phyloP scores from a whole-genome alignment of 345 rosid species.

The Excoecaria agallocha region DNA sequence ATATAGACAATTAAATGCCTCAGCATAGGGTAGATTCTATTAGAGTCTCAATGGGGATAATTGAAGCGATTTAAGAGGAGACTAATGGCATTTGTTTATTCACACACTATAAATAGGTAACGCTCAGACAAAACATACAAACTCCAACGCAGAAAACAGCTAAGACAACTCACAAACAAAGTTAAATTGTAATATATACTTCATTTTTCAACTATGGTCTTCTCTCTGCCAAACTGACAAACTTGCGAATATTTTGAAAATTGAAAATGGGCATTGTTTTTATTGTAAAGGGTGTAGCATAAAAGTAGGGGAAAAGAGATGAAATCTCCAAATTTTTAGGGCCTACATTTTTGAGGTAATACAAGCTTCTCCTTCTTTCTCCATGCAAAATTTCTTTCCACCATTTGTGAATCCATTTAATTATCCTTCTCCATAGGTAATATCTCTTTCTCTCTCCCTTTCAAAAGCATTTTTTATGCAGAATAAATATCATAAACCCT shows the following conservation, averaged over 20 bases:
- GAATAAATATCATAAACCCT: not conserved
- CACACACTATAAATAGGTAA: too few species aligned
- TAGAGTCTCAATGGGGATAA: too few species aligned
- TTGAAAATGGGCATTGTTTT: not conserved
- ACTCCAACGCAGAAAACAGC: too few species aligned
- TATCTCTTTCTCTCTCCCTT: not conserved
- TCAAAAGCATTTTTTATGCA: not conserved
- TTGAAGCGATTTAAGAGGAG: too few species aligned
- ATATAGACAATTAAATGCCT: too few species aligned
- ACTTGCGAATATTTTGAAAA: not conserved
- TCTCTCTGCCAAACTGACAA: not conserved
- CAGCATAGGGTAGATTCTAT: too few species aligned
- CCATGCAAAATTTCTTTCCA: conserved; percentile 15
- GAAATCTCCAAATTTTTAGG: conserved; percentile 21
- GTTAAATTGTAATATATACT: too few species aligned
- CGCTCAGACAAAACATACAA: too few species aligned
- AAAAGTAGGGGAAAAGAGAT: conserved; percentile 5
- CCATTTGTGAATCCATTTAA: conserved; percentile 20
- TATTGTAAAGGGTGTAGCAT: conserved; percentile 9
- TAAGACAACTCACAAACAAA: too few species aligned
- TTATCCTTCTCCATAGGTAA: conserved; percentile 29
- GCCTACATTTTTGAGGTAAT: conserved; percentile 1
- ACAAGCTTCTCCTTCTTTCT: conserved; percentile 9
- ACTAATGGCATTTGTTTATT: too few species aligned
- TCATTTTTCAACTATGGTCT: too few species aligned